phyloP scores from a whole-genome alignment of 176 grass and related monocot genomes.

The Hordeum marinum region DNA sequence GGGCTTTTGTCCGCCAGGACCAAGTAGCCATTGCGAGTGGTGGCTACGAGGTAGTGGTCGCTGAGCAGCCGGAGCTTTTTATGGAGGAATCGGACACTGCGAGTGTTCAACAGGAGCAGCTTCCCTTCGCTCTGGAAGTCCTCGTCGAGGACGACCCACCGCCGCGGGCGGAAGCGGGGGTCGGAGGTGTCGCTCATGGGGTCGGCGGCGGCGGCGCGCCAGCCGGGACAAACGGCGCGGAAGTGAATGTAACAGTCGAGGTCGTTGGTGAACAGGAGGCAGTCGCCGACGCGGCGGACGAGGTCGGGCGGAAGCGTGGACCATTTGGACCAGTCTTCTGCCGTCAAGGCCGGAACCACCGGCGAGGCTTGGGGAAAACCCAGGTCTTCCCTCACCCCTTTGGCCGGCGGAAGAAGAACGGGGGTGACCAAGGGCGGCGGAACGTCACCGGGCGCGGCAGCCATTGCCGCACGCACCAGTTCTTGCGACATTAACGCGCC shows the following conservation, averaged over 20 bases:
- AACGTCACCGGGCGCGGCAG: neutral
- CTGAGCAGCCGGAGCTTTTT: neutral
- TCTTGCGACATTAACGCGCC: neutral
- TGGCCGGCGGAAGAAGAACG: neutral
- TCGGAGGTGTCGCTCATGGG: neutral
- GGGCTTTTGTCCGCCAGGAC: neutral
- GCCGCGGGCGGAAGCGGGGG: neutral
- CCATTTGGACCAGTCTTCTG: neutral
- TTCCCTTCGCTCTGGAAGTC: neutral
- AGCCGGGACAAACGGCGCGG: neutral
- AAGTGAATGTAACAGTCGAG: neutral
- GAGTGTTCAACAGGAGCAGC: neutral
- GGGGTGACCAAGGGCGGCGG: neutral
- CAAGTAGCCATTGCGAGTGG: neutral
- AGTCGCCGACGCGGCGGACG: neutral
- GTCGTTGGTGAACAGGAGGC: neutral
- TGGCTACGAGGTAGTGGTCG: neutral
- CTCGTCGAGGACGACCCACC: neutral
- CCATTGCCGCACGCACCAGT: neutral
- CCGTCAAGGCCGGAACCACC: neutral
- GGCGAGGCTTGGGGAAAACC: neutral
- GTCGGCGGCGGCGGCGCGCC: neutral
- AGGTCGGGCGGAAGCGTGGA: neutral
- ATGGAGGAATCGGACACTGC: neutral
- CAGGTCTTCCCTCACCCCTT: neutral